phyloP scores from a whole-genome alignment of 768 basidiomycete genomes.

The Tephrocybe sp. region DNA sequence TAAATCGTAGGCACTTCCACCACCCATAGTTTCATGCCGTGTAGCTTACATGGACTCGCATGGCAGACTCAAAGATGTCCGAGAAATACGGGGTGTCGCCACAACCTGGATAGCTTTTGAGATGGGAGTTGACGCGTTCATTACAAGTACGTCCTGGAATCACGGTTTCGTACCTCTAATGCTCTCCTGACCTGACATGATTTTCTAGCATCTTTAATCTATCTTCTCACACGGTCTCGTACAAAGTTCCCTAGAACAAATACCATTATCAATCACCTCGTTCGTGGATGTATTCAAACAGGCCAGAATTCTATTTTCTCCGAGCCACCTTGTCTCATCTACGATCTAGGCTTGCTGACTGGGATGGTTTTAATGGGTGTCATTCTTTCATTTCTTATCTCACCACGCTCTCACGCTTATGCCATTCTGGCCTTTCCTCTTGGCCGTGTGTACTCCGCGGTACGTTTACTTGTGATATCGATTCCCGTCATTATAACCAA shows the following conservation, averaged over 20 bases:
- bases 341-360: not conserved
- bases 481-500: not conserved
- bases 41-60: too few species aligned
- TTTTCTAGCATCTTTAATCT: not conserved
- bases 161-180: too few species aligned
- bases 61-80: too few species aligned
- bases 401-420: conserved; percentile 1
- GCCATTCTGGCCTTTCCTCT: not conserved
- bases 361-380: not conserved
- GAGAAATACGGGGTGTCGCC: too few species aligned
- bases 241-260: not conserved
- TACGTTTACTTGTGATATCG: not conserved
- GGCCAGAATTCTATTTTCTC: not conserved
- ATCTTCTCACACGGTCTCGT: not conserved
- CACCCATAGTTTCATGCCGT: too few species aligned
- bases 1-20: not conserved
- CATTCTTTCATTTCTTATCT: not conserved
- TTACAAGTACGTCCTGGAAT: too few species aligned
- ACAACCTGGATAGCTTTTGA: too few species aligned
- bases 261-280: not conserved
- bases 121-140: too few species aligned
- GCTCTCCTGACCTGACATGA: too few species aligned
- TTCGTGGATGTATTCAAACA: not conserved
- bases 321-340: not conserved
- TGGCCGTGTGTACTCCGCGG: not conserved